These are phyloP conservation scores for Dioscorea dumetorum DNA, from an alignment of 106 monocot species.

Conservation along the genomic window DNA sequence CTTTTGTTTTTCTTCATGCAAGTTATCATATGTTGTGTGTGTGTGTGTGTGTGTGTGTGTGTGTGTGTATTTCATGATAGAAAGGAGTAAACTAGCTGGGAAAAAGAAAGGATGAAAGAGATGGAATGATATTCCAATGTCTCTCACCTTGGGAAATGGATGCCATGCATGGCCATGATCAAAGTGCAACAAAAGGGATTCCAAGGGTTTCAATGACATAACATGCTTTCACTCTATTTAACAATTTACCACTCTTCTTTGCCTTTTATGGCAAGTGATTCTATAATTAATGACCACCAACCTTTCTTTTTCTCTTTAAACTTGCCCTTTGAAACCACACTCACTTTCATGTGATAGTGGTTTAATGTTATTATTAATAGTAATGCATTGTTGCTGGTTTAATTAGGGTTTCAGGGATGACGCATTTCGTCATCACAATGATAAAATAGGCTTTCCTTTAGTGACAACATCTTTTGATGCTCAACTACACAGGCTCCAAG, in stretches of 20 bases:
- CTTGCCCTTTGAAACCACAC: no score
- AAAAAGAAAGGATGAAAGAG: slow-evolving; percentile 18
- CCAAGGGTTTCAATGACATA: no score
- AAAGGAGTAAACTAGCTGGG: slow-evolving; percentile 27
- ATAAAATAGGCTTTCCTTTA: not conserved
- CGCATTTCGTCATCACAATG: not conserved
- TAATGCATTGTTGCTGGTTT: not conserved
- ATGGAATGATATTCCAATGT: slow-evolving; percentile 25
- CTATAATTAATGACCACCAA: no score
- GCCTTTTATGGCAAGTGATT: no score
- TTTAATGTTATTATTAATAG: not conserved
- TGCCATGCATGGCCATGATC: slow-evolving; percentile 48
- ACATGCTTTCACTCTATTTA: no score
- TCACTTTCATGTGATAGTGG: not conserved
- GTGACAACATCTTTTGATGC: not conserved
- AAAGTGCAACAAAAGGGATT: slow-evolving; percentile 8
- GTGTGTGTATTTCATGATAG: no score
- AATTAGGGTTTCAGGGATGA: no score
- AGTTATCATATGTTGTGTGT: not conserved
- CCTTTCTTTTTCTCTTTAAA: no score
- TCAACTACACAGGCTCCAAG: not conserved
- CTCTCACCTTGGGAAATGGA: slow-evolving; percentile 50
- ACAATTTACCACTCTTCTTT: no score
- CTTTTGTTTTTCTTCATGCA: slow-evolving; percentile 16
- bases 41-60: not conserved